Conservation (phyloP, 352 stramenopile species). For the Phytophthora melonis region DNA sequence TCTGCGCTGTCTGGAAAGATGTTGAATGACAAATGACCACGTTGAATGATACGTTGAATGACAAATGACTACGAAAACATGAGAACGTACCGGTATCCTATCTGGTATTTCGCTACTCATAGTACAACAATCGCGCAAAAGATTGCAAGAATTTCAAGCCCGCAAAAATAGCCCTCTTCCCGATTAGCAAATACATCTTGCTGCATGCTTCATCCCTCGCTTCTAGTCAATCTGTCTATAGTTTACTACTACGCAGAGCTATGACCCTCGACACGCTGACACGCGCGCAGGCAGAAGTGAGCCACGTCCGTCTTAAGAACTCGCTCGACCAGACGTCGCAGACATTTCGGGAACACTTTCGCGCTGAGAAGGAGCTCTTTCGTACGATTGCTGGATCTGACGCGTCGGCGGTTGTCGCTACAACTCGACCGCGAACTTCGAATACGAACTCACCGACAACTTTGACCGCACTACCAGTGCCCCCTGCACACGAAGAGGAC, state of each 20-base stretch:
- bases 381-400: constrained; percentile 27
- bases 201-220: constrained; percentile 6
- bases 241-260: not conserved
- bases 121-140: no score
- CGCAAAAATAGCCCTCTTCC: constrained; percentile 33
- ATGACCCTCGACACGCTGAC: constrained; percentile 82
- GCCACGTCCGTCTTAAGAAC: constrained; percentile 63
- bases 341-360: constrained; percentile 63
- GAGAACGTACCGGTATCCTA: no score
- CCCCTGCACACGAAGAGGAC: constrained; percentile 45
- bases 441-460: constrained; percentile 19
- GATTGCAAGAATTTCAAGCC: no score
- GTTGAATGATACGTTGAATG: no score
- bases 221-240: not conserved
- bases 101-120: no score
- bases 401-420: not conserved
- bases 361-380: constrained; percentile 60
- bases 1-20: no score
- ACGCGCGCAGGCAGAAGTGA: constrained; percentile 60
- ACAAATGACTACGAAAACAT: no score
- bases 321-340: constrained; percentile 55
- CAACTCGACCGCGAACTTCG: constrained; percentile 13
- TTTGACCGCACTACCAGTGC: not conserved
- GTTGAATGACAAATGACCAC: no score
- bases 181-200: constrained; percentile 20